These are phyloP conservation scores for Lentinula guzmanii DNA, from an alignment of 768 basidiomycete species.

Conservation along the genomic window DNA sequence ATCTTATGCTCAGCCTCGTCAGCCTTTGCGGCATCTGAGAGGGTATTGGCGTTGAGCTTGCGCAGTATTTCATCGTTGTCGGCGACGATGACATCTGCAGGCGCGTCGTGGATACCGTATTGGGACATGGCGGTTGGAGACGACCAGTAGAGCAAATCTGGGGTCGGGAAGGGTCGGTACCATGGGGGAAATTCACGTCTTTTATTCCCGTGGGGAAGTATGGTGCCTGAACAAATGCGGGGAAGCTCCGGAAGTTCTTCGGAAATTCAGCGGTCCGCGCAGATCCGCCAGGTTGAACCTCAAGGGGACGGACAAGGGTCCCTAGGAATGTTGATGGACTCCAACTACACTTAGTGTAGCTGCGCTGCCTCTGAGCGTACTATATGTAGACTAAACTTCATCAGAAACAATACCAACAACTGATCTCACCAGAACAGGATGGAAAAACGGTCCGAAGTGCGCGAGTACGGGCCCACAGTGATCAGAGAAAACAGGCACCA, in stretches of 20 bases:
- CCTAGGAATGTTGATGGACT: too few species aligned
- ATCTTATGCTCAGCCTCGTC: constrained; percentile 15
- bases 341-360: too few species aligned
- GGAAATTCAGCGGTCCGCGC: background rate
- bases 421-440: too few species aligned
- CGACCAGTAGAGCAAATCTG: background rate
- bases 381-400: too few species aligned
- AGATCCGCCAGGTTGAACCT: too few species aligned
- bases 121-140: background rate
- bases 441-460: too few species aligned
- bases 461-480: too few species aligned
- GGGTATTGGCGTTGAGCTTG: constrained; percentile 12
- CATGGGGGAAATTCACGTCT: background rate
- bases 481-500: too few species aligned
- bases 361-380: too few species aligned
- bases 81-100: constrained; percentile 34
- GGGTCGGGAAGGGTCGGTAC: background rate
- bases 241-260: background rate
- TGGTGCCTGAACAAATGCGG: background rate
- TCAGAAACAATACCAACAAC: too few species aligned
- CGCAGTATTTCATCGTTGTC: constrained; percentile 11
- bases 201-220: background rate
- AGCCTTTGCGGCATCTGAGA: constrained; percentile 12
- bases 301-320: too few species aligned
- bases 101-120: background rate